These are phyloP conservation scores for Amaranthus tricolor DNA, from an alignment of 179 eudicot genomes.

Conservation along the genomic window DNA sequence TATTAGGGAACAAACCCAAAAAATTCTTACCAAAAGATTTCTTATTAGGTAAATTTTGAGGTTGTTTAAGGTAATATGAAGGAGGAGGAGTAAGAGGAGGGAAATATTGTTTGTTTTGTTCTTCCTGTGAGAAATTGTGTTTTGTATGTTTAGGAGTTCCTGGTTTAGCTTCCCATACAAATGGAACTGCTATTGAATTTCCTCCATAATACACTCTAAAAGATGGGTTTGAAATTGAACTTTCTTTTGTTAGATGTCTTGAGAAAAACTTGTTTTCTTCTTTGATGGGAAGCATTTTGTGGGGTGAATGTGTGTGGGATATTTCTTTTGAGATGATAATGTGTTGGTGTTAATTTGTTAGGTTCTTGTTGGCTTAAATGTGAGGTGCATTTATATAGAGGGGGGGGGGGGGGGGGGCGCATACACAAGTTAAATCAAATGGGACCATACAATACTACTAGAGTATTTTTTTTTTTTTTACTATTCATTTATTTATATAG, in stretches of 20 bases:
- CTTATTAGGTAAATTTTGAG: background rate
- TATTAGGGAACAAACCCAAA: slow-evolving; percentile 20
- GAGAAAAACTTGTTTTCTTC: slow-evolving; percentile 29
- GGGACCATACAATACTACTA: slow-evolving; percentile 1
- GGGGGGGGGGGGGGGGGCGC: background rate
- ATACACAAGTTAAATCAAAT: background rate
- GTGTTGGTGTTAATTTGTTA: background rate
- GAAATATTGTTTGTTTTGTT: slow-evolving; percentile 3
- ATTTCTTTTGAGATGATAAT: background rate
- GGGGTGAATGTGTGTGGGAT: background rate
- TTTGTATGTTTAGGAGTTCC: slow-evolving; percentile 40
- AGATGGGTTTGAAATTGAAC: slow-evolving; percentile 20
- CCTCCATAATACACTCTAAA: slow-evolving; percentile 31
- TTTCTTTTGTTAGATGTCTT: slow-evolving; percentile 22
- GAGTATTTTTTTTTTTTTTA: too few species aligned
- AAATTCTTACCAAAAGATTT: slow-evolving; percentile 10
- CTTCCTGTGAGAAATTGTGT: background rate
- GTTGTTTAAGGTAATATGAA: slow-evolving; percentile 14
- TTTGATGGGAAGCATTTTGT: slow-evolving; percentile 29
- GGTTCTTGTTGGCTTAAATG: slow-evolving; percentile 2
- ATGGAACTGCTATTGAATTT: slow-evolving; percentile 28
- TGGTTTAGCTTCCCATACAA: slow-evolving; percentile 40
- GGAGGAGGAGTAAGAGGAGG: slow-evolving; percentile 27
- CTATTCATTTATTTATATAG: too few species aligned
- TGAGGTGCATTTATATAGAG: background rate